phyloP scores from a whole-genome alignment of 1,284 basidiomycete species.

The Ceratobasidium sp. region DNA sequence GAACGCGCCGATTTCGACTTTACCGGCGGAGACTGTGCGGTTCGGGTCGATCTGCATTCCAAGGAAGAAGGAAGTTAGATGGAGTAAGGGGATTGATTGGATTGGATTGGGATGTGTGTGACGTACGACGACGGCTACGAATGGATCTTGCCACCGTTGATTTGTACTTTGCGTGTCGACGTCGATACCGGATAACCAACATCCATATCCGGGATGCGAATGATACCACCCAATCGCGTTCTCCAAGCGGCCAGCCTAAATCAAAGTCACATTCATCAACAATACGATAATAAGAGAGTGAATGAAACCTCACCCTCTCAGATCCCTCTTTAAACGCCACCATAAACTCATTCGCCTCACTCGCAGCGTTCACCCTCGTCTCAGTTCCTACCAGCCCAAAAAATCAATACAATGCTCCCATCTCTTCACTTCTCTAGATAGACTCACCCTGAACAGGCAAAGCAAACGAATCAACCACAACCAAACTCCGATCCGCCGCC shows the following conservation, averaged over 20 bases:
- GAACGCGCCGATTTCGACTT: slow-evolving; percentile 99
- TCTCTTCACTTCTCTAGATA: neutral
- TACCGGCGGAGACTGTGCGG: slow-evolving; percentile 96
- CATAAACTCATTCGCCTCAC: slow-evolving; percentile 99
- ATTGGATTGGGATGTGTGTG: neutral
- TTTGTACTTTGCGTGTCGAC: slow-evolving; percentile 99
- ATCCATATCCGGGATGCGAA: slow-evolving; percentile 99
- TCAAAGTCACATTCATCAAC: neutral
- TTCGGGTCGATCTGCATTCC: slow-evolving; percentile 93
- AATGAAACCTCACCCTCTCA: slow-evolving; percentile 70
- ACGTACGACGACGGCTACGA: slow-evolving; percentile 94
- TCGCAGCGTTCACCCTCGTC: slow-evolving; percentile 96
- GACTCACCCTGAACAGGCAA: slow-evolving; percentile 91
- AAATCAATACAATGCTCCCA: neutral
- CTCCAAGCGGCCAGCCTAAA: slow-evolving; percentile 83
- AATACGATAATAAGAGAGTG: neutral
- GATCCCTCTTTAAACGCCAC: slow-evolving; percentile 89
- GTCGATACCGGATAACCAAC: slow-evolving; percentile 98
- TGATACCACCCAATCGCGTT: slow-evolving; percentile 99
- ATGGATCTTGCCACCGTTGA: slow-evolving; percentile 95
- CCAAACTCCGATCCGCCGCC: slow-evolving; percentile 74
- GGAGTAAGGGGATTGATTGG: neutral
- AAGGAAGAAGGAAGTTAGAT: neutral
- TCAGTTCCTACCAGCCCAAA: slow-evolving; percentile 70
- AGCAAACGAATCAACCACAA: slow-evolving; percentile 97